Conservation (phyloP, 139 green algal species). For the Chlorella ohadii region DNA sequence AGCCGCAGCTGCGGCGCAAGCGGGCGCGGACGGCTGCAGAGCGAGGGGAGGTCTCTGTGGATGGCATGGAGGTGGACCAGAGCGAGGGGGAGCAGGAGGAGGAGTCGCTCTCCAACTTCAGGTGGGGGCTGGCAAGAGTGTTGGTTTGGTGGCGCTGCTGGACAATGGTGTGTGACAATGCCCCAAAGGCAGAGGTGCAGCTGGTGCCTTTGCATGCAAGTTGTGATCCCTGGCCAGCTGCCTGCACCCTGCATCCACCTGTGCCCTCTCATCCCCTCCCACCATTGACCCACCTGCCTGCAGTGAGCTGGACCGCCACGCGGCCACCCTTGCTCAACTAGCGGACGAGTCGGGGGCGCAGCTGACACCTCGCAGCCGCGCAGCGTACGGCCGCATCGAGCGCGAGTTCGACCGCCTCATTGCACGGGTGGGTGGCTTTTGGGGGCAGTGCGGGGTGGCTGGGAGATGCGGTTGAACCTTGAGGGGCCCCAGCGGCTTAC, state of each 20-base stretch:
- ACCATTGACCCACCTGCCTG: neutral
- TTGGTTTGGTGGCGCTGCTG: too few relatives aligned
- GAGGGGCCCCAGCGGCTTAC: too few relatives aligned
- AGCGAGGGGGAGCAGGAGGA: neutral
- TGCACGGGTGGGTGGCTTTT: neutral
- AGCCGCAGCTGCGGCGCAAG: conserved; percentile 1
- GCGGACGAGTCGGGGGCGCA: neutral
- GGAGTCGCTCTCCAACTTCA: neutral
- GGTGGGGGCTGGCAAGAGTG: neutral
- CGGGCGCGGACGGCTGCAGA: too few relatives aligned
- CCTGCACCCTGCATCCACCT: neutral
- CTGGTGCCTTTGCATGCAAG: neutral
- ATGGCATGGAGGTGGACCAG: conserved; percentile 8
- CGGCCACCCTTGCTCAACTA: conserved; percentile 2
- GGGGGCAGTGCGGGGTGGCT: neutral
- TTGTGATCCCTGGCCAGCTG: too few relatives aligned
- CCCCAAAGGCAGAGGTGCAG: too few relatives aligned
- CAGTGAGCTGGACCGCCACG: conserved; percentile 1
- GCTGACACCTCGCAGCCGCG: conserved; percentile 53
- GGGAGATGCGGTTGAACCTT: neutral
- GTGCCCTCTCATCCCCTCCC: neutral
- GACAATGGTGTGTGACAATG: too few relatives aligned
- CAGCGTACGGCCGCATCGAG: conserved; percentile 53
- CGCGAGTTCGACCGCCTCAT: conserved; percentile 59
- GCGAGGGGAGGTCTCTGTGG: neutral